These are phyloP conservation scores for Nitzschia sp. DNA, from an alignment of 108 stramenopile species.

Conservation along the genomic window DNA sequence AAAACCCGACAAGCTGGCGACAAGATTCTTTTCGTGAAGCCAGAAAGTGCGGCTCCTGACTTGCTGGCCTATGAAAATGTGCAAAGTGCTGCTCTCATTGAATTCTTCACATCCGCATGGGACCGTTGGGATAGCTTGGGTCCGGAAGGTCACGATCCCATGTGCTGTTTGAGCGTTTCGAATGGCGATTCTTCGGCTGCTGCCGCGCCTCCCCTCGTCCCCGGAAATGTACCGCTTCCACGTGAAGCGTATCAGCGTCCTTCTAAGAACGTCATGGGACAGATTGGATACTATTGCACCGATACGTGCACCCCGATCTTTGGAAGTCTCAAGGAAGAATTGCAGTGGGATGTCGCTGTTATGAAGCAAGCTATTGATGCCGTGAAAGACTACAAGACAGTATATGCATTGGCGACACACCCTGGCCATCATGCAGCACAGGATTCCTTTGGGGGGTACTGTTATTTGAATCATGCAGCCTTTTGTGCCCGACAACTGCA, in stretches of 20 bases:
- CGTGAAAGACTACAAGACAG: slow-evolving; percentile 3
- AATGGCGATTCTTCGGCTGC: neutral
- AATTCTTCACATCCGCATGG: slow-evolving; percentile 50
- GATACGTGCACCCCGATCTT: slow-evolving; percentile 71
- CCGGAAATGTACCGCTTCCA: slow-evolving; percentile 37
- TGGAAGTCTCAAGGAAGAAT: slow-evolving; percentile 45
- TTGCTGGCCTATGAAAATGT: slow-evolving; percentile 20
- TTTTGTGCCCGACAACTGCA: slow-evolving; percentile 55
- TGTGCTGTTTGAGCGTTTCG: neutral
- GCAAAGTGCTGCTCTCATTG: slow-evolving; percentile 28
- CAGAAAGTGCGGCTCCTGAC: slow-evolving; percentile 6
- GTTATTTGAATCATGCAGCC: slow-evolving; percentile 79
- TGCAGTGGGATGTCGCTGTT: slow-evolving; percentile 55
- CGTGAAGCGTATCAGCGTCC: slow-evolving; percentile 52
- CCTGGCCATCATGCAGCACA: slow-evolving; percentile 79
- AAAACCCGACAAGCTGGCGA: neutral
- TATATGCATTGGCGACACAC: slow-evolving; percentile 75
- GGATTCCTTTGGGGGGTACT: slow-evolving; percentile 86
- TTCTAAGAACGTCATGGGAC: slow-evolving; percentile 69
- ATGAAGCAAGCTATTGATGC: slow-evolving; percentile 32
- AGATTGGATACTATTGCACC: slow-evolving; percentile 78
- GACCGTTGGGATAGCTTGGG: slow-evolving; percentile 41
- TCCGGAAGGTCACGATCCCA: slow-evolving; percentile 32
- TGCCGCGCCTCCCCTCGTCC: slow-evolving; percentile 30
- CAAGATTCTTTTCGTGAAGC: slow-evolving; percentile 6